These are phyloP conservation scores for Ceratocystis eucalypticola DNA, from an alignment of 2,329 filamentous ascomycete genomes.

Conservation along the genomic window DNA sequence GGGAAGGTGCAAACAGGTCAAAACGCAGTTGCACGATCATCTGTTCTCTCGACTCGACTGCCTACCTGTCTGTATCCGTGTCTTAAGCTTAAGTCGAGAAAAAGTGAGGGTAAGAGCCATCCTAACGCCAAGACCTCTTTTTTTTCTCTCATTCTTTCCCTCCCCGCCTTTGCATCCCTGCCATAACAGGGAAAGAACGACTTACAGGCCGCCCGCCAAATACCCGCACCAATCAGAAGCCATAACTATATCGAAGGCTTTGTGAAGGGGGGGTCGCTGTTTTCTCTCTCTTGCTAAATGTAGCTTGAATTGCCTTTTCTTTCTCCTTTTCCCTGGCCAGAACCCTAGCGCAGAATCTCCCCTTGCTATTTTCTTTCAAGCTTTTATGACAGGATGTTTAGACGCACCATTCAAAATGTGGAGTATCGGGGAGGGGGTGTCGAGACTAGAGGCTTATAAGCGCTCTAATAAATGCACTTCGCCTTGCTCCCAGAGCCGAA, in stretches of 20 bases:
- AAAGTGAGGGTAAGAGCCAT: neutral
- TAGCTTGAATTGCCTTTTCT: neutral
- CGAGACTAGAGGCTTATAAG: neutral
- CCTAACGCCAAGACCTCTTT: neutral
- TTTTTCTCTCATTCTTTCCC: neutral
- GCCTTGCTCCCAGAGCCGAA: neutral
- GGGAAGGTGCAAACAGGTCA: neutral
- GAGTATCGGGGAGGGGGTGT: neutral
- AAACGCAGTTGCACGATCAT: constrained; percentile 1
- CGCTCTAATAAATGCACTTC: constrained; percentile 18
- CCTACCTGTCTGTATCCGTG: neutral
- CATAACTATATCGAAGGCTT: neutral
- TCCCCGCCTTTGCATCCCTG: neutral
- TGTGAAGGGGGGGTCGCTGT: neutral
- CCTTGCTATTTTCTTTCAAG: neutral
- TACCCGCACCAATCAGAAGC: constrained; percentile 3
- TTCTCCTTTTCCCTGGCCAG: neutral
- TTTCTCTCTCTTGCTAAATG: neutral
- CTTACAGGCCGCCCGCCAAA: neutral
- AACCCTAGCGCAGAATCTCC: neutral
- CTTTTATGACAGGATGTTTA: neutral
- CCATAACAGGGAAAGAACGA: neutral
- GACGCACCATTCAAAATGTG: constrained; percentile 5
- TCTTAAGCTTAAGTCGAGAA: constrained; percentile 7
- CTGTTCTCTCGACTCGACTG: neutral